These are phyloP conservation scores for Trichophyton schoenleinii DNA, from an alignment of 2,329 filamentous ascomycete species.

Conservation along the genomic window DNA sequence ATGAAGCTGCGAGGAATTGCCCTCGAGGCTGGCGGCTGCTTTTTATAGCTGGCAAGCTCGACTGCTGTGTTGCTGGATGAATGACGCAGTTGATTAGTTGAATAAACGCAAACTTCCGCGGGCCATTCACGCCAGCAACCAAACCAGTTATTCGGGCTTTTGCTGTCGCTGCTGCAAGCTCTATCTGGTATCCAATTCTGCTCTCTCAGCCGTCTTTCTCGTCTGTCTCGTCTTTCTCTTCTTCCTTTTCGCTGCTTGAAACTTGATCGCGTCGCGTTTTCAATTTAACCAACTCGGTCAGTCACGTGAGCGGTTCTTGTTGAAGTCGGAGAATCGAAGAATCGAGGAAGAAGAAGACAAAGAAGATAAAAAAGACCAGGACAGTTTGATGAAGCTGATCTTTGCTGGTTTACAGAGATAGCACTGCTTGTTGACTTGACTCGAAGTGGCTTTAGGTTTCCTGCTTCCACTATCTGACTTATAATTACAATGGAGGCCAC, in stretches of 20 bases:
- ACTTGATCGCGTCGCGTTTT: conserved; percentile 1
- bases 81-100: neutral
- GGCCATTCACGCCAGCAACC: neutral
- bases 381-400: neutral
- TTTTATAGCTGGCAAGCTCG: neutral
- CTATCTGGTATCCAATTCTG: too few species aligned
- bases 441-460: neutral
- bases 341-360: neutral
- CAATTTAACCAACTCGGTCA: neutral
- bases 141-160: neutral
- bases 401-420: neutral
- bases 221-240: neutral
- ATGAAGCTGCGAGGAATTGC: neutral
- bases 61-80: neutral
- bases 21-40: neutral
- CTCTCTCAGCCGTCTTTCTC: neutral
- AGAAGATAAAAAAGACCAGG: neutral
- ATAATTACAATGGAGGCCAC: conserved; percentile 64
- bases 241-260: neutral
- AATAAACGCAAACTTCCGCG: neutral
- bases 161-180: neutral
- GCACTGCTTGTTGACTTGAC: neutral
- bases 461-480: neutral
- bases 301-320: neutral
- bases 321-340: neutral